These are phyloP conservation scores for Viola odorata DNA, from an alignment of 345 rosid genomes.

Conservation along the genomic window DNA sequence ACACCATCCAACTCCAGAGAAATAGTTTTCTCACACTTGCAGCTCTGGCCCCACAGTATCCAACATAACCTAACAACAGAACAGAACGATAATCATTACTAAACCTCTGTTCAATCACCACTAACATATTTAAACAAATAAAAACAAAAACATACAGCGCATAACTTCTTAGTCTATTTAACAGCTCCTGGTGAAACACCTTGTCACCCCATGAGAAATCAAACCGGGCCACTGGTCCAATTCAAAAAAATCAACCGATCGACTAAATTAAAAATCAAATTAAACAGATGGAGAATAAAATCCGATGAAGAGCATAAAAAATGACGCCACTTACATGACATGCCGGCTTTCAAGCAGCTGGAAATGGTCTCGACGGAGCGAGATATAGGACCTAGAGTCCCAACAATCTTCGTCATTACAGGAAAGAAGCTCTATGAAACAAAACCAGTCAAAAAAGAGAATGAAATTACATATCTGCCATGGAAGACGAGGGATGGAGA, in stretches of 20 bases:
- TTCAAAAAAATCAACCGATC: background rate
- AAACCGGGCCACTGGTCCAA: conserved; percentile 25
- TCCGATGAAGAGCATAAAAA: too few relatives aligned
- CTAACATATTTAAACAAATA: too few relatives aligned
- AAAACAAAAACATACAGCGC: conserved; percentile 23
- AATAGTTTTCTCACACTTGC: conserved; percentile 78
- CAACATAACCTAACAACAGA: conserved; percentile 64
- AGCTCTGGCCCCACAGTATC: conserved; percentile 93
- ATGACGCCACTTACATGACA: conserved; percentile 17
- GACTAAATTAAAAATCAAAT: background rate
- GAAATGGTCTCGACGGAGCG: conserved; percentile 27
- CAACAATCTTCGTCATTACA: conserved; percentile 34
- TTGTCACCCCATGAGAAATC: conserved; percentile 30
- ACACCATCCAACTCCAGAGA: conserved; percentile 64
- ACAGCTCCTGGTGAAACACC: conserved; percentile 29
- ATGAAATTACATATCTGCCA: too few relatives aligned
- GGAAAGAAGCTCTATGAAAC: conserved; percentile 23
- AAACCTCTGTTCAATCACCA: too few relatives aligned
- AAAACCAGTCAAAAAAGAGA: too few relatives aligned
- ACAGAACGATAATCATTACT: background rate
- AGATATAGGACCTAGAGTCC: conserved; percentile 30
- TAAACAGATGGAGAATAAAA: too few relatives aligned
- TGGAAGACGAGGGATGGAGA: too few relatives aligned
- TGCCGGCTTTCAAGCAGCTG: conserved; percentile 26
- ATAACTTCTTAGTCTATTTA: conserved; percentile 29